Percentiles rank a stretch among this genome's conserved stretches.
phyloP scores from a whole-genome alignment of 139 green algal genomes.

The Asterochloris erici region DNA sequence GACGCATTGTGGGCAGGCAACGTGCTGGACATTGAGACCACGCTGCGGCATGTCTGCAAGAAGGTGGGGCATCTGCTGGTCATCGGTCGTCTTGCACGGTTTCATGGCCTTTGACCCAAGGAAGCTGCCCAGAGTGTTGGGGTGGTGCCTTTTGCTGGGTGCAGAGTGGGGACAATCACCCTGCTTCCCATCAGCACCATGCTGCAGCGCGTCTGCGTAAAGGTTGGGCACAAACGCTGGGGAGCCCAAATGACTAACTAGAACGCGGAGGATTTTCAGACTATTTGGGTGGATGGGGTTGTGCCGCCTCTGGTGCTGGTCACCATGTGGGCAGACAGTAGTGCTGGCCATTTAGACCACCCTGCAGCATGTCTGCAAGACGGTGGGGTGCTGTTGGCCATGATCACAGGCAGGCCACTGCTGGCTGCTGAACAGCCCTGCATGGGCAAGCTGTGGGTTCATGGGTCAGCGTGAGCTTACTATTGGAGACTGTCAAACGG shows the following conservation, averaged over 20 bases:
- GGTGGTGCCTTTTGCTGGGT: background rate
- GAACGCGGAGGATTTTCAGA: background rate
- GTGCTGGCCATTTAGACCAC: background rate
- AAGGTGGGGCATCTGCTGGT: conserved; percentile 16
- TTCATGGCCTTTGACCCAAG: background rate
- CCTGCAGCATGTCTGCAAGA: background rate
- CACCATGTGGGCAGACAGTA: background rate
- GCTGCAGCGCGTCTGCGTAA: background rate
- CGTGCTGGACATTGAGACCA: conserved; percentile 87
- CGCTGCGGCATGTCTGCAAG: conserved; percentile 62
- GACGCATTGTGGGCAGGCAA: conserved; percentile 94
- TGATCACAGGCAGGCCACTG: no score
- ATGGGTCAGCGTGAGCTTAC: background rate
- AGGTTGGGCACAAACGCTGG: background rate
- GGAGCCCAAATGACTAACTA: background rate
- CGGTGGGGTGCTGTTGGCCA: no score
- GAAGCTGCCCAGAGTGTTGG: background rate
- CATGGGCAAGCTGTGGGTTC: no score
- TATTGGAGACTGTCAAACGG: background rate
- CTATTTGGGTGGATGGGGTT: background rate
- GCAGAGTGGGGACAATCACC: background rate
- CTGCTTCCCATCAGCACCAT: background rate
- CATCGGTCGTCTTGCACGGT: background rate
- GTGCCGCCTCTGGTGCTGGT: background rate
- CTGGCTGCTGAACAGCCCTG: no score